Conservation (phyloP, 352 stramenopile genomes). For the Thalassiosira hispida region DNA sequence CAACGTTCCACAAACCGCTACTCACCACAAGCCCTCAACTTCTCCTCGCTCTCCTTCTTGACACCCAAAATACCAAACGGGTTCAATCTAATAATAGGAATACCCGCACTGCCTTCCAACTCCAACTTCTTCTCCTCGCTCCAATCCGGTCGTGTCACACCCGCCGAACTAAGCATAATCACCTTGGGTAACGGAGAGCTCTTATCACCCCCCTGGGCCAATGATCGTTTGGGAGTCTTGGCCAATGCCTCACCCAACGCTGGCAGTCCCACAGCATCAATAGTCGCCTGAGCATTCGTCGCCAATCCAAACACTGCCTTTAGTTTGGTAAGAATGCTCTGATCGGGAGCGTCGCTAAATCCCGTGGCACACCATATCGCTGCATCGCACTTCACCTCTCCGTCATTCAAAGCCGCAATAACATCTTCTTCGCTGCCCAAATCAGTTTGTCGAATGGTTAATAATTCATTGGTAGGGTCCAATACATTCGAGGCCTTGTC, state of each 20-base stretch:
- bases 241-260: constrained; percentile 53
- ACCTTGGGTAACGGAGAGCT: constrained; percentile 57
- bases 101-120: constrained; percentile 69
- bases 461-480: constrained; percentile 39
- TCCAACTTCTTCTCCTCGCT: constrained; percentile 70
- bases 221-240: constrained; percentile 19
- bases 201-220: constrained; percentile 1
- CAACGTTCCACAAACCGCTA: too few species aligned
- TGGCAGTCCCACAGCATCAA: constrained; percentile 73
- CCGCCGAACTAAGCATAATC: constrained; percentile 75
- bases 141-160: constrained; percentile 76
- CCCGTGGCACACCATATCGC: constrained; percentile 83
- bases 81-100: constrained; percentile 86
- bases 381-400: constrained; percentile 63
- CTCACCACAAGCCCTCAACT: constrained; percentile 66
- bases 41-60: constrained; percentile 76
- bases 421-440: constrained; percentile 56
- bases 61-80: constrained; percentile 83
- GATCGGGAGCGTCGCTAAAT: constrained; percentile 64
- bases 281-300: constrained; percentile 48
- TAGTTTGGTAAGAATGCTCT: constrained; percentile 48
- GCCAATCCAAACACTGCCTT: constrained; percentile 55
- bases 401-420: constrained; percentile 17
- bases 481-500: constrained; percentile 61
- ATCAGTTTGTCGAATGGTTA: constrained; percentile 65